Base-by-base conservation (phyloP, 768 basidiomycete species). In the Agaricus subrufescens region DNA sequence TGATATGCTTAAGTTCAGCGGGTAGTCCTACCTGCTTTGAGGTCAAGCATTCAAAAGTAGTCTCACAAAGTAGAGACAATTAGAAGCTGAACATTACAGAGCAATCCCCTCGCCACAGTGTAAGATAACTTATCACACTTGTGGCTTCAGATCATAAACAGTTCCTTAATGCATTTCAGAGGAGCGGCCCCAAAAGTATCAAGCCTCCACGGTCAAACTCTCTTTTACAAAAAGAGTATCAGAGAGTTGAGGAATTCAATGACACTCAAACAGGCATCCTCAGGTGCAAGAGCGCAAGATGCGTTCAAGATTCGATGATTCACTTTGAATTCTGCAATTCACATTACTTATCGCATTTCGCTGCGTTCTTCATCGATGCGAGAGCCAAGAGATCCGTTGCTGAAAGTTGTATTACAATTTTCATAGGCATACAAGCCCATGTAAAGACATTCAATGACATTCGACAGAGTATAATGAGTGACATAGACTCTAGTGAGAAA, bases 1-100 rank as follows among this genome's bases (percentile, higher is more conserved):
- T 87, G 83, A 87, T 87, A 86, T 86, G 85, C 86, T 87, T 86
- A 87, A 87, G 83, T 87, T 86, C 83, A 85, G 85, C 79, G 82
- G 85, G 86, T 87, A 86, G 77, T 84, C 85, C 83, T 83, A 79
- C 83, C 82, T 83, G 84, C 86, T 85, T 81, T 84, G 85, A 87
- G 85, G 83, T 83, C 84, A 73, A 74, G 65, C 55, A 31, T 31
- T 78, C 78, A 78, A 68, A 47, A 10, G 62, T 60, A 63, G 64
- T 63, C 62, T 48, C 29, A 44, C 0, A 60, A 57, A 30, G 49
- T 66, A 56, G 62, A 31, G 31, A 31, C 31, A 9, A 31, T 31
- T 31, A 31, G 31, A 31, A 31, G 31, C 31, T 31, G 31, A 31
- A 31, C 31, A 52, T 43, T 59, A 58, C 51, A 47, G 50, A 56